A percentile compares a stretch with the other conserved stretches of the same genome.
phyloP scores from a whole-genome alignment of 2,329 filamentous ascomycete species.

The Ascochyta lentis region DNA sequence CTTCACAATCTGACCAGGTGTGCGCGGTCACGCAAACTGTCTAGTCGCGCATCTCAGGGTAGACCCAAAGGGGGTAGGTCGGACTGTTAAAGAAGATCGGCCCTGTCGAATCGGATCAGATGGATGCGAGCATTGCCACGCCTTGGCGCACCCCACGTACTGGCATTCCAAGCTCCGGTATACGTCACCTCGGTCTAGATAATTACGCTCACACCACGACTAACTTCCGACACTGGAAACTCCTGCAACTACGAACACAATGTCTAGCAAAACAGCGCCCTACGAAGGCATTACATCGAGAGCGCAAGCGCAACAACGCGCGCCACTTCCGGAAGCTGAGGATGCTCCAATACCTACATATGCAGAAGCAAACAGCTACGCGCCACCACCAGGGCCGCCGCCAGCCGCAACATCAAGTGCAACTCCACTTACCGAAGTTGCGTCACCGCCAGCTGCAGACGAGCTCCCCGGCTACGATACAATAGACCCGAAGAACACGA shows the following conservation, averaged over 20 bases:
- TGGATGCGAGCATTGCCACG: constrained; percentile 6
- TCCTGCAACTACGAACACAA: not conserved
- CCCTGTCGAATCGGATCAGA: constrained; percentile 10
- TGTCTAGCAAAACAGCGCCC: constrained; percentile 15
- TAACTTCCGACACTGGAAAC: not conserved
- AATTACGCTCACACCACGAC: not conserved
- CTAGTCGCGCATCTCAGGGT: not conserved
- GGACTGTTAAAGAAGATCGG: not conserved
- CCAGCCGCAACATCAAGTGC: constrained; percentile 1
- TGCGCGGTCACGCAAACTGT: too few relatives aligned
- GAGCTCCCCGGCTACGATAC: constrained; percentile 26
- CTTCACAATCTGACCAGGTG: too few relatives aligned
- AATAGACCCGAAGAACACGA: constrained; percentile 24
- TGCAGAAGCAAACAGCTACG: constrained; percentile 16
- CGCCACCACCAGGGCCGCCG: constrained; percentile 10
- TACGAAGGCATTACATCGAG: constrained; percentile 13
- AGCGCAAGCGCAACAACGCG: constrained; percentile 10
- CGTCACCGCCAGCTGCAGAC: constrained; percentile 7
- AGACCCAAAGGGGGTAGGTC: not conserved
- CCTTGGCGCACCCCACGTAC: constrained; percentile 14
- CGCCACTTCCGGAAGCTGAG: constrained; percentile 4
- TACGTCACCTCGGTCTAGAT: constrained; percentile 12
- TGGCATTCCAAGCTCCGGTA: constrained; percentile 3
- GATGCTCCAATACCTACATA: constrained; percentile 16
- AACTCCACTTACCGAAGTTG: not conserved